Evolutionary conservation across 108 stramenopile genomes (phyloP).

Genomic region (Aurantiochytrium sp.): DNA sequence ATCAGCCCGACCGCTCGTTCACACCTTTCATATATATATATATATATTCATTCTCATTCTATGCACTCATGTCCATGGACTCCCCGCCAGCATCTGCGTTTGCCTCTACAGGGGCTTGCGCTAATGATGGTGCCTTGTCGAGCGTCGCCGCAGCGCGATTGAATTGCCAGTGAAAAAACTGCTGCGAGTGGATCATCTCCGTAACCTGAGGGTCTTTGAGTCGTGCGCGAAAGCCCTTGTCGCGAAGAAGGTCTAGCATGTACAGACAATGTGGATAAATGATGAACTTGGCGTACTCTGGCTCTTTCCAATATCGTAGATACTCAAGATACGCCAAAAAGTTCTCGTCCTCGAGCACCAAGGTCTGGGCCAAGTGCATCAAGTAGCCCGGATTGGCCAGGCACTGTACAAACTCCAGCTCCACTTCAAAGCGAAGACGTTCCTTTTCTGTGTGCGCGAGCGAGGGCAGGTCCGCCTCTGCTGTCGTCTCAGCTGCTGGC

Average conservation of each 20-base stretch:
- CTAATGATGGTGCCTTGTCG: not conserved
- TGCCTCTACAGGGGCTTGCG: no score
- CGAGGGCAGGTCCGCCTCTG: not conserved
- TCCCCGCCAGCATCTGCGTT: no score
- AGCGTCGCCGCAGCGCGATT: not conserved
- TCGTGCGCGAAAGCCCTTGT: not conserved
- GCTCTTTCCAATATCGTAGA: constrained; percentile 36
- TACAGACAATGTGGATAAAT: constrained; percentile 37
- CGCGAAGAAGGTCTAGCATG: constrained; percentile 29
- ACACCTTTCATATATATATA: no score
- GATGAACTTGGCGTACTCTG: constrained; percentile 40
- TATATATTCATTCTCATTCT: no score
- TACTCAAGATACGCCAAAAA: constrained; percentile 39
- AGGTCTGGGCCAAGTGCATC: constrained; percentile 33
- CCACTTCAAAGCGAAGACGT: constrained; percentile 32
- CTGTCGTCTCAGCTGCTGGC: not conserved
- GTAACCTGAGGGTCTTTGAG: not conserved
- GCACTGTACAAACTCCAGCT: constrained; percentile 49
- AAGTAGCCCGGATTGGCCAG: constrained; percentile 41
- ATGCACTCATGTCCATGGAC: no score
- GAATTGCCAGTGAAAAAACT: constrained; percentile 22
- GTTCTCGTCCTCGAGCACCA: constrained; percentile 33
- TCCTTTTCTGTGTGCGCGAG: not conserved
- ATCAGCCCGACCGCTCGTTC: no score
- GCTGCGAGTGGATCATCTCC: constrained; percentile 20